Conservation (phyloP, 2,329 filamentous ascomycete genomes). For the Trichoderma citrinoviride region DNA sequence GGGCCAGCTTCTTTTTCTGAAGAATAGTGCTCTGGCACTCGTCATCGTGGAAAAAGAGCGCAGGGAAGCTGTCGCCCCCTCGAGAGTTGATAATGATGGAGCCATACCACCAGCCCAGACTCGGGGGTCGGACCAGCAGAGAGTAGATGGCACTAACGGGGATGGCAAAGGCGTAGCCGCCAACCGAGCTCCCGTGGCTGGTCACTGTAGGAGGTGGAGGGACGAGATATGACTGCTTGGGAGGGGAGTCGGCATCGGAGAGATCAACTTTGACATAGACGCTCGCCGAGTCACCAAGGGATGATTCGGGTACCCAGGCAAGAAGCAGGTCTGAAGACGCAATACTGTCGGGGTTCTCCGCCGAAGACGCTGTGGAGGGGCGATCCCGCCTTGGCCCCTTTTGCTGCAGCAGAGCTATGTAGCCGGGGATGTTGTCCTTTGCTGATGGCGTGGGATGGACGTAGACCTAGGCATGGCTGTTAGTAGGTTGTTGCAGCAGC, state of each 20-base stretch:
- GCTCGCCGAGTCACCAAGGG: conserved; percentile 78
- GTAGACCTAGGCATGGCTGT: conserved; percentile 65
- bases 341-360: conserved; percentile 40
- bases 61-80: conserved; percentile 88
- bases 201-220: conserved; percentile 86
- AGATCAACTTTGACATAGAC: conserved; percentile 96
- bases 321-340: conserved; percentile 74
- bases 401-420: conserved; percentile 89
- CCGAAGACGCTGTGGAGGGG: conserved; percentile 35
- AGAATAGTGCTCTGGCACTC: conserved; percentile 95
- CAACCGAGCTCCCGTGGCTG: conserved; percentile 65
- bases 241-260: conserved; percentile 74
- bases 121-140: conserved; percentile 84
- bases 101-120: conserved; percentile 97
- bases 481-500: conserved; percentile 9
- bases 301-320: conserved; percentile 89
- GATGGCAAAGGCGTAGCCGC: conserved; percentile 86
- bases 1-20: conserved; percentile 82
- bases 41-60: conserved; percentile 94
- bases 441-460: conserved; percentile 89
- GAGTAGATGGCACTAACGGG: conserved; percentile 90
- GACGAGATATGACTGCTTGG: conserved; percentile 84
- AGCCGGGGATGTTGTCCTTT: conserved; percentile 94
- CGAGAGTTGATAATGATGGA: conserved; percentile 90
- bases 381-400: conserved; percentile 54